Conservation (phyloP, 148 eudicot species). For the Talinum fruticosum region DNA sequence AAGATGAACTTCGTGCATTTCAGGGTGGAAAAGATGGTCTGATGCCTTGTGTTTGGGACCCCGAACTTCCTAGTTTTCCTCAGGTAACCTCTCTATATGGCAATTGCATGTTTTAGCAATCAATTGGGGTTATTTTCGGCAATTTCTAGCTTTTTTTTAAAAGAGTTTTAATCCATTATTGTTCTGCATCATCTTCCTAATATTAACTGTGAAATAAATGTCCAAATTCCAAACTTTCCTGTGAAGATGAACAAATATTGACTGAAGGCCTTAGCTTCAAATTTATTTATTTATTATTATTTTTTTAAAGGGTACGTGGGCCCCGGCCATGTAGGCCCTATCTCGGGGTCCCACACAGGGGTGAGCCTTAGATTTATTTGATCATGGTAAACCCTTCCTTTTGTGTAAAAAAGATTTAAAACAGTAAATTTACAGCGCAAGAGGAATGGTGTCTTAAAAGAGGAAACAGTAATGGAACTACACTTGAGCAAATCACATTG, state of each 20-base stretch:
- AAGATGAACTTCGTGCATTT: conserved; percentile 97
- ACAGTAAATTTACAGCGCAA: not conserved
- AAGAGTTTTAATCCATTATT: not conserved
- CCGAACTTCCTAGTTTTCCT: conserved; percentile 85
- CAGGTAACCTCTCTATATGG: conserved; percentile 49
- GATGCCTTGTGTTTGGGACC: conserved; percentile 93
- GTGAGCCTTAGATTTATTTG: not conserved
- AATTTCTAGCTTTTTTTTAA: not conserved
- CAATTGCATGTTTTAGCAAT: not conserved
- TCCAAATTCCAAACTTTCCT: not conserved
- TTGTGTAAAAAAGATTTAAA: not conserved
- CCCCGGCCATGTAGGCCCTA: too few species aligned
- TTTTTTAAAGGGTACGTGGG: too few species aligned
- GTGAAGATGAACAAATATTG: not conserved
- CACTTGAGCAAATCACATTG: not conserved
- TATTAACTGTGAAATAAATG: not conserved
- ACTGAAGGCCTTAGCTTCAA: not conserved
- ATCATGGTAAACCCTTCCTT: not conserved
- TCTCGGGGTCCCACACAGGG: too few species aligned
- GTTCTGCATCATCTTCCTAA: not conserved
- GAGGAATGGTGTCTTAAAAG: not conserved
- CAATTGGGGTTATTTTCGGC: not conserved
- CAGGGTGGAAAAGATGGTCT: conserved; percentile 97
- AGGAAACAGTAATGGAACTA: not conserved
- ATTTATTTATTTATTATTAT: too few species aligned